Conservation (phyloP, 2,329 filamentous ascomycete species). For the Nigrospora oryzae region DNA sequence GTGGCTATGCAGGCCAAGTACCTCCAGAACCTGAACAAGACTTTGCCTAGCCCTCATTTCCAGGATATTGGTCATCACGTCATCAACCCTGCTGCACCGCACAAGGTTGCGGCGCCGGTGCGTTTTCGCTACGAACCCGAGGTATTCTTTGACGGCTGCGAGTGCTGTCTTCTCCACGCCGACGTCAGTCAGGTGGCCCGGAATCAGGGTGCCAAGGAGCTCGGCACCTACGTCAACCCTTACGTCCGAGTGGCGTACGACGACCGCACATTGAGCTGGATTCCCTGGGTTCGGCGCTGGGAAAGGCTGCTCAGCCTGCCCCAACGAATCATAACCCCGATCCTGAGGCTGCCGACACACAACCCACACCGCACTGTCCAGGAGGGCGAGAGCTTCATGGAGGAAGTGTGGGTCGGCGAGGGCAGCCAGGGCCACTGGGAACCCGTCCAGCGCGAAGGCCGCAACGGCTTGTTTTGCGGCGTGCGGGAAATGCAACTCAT, state of each 20-base stretch:
- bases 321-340: constrained; percentile 48
- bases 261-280: constrained; percentile 44
- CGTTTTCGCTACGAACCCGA: constrained; percentile 52
- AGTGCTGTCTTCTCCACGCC: constrained; percentile 52
- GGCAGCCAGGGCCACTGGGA: constrained; percentile 26
- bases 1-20: constrained; percentile 55
- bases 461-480: constrained; percentile 47
- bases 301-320: constrained; percentile 55
- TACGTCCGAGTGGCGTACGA: constrained; percentile 66
- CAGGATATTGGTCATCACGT: constrained; percentile 22
- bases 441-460: constrained; percentile 32
- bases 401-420: constrained; percentile 39
- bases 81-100: constrained; percentile 23
- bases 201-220: constrained; percentile 28
- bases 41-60: constrained; percentile 23
- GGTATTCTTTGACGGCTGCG: constrained; percentile 53
- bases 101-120: constrained; percentile 27
- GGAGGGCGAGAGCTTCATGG: constrained; percentile 44
- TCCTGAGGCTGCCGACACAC: constrained; percentile 46
- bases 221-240: constrained; percentile 66
- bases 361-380: constrained; percentile 54
- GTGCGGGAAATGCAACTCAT: constrained; percentile 38
- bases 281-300: constrained; percentile 52
- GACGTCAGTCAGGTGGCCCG: constrained; percentile 33
- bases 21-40: constrained; percentile 35